Base-by-base conservation (phyloP, 768 basidiomycete species). In the Amanita pseudoporphyria region DNA sequence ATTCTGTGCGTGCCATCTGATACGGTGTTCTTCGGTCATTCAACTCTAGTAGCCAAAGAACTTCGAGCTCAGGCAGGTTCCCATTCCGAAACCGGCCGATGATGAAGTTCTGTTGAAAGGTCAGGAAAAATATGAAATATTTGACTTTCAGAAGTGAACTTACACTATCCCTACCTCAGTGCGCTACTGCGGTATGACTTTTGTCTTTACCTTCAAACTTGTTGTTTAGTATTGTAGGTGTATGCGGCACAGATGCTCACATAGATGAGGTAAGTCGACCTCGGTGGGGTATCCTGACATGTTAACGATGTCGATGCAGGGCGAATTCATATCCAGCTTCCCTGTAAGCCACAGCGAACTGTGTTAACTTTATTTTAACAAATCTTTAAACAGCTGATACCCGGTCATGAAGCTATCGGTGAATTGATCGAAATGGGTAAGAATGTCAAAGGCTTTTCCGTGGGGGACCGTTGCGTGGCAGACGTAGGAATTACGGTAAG, bases 391-490 rank as follows among this genome's bases (percentile, higher is more conserved):
- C 53, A 82, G 76, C 71, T 88, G 36, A 82, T 87, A 51, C 83
- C 86, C 9, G 81, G 84, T 2, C 83, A 87, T 55, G 84, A 85
- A 66, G 77, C 76, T 35, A 80, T 95, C 31, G 91, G 91, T 4
- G 67, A 66, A 7, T 69, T 91, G 47, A 78, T 84, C 22, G 78
- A 82, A 54, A 70, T 87, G 57, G 90, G 91, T 19, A 84, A 82
- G 69, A 77, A 87, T 52, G 90, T 93, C 41, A 77, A 77, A 54
- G 86, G 76, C 4, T 90, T 94, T 58, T 65, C 71, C 1, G 62
- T 79, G 12, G 91, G 91, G 24, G 91, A 93, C 59, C 81, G 89
- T 45, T 82, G 83, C 58, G 91, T 88, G 33, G 87, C 86, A 21
- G 91, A 95, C 64, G 84, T 86, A 24, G 61, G 63, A 14, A 63